Percentiles rank a stretch among this genome's conserved stretches.
Evolutionary conservation across 768 basidiomycete genomes (phyloP).

Genomic region (Fomitopsis serialis): DNA sequence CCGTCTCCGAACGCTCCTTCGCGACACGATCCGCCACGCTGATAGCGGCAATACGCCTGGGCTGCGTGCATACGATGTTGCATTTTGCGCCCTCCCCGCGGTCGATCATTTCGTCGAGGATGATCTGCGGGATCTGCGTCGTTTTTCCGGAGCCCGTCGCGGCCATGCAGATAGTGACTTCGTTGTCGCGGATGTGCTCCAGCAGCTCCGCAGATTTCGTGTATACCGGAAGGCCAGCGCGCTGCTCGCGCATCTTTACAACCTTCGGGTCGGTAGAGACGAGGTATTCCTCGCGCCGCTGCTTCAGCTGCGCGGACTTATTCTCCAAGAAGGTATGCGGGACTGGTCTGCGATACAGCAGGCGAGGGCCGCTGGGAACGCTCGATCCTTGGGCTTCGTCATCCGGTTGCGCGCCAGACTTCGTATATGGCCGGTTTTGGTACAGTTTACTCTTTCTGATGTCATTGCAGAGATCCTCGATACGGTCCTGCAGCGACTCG

Average conservation of each 20-base stretch:
- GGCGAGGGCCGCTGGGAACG: conserved; percentile 2
- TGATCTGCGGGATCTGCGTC: conserved; percentile 89
- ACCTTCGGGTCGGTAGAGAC: conserved; percentile 41
- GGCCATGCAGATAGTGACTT: conserved; percentile 87
- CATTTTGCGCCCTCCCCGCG: conserved; percentile 76
- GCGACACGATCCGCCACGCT: conserved; percentile 89
- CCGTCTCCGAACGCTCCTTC: conserved; percentile 71
- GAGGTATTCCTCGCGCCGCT: conserved; percentile 55
- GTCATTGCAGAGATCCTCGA: conserved; percentile 66
- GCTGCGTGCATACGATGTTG: conserved; percentile 92
- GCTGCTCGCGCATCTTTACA: conserved; percentile 61
- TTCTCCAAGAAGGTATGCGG: conserved; percentile 25
- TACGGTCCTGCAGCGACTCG: conserved; percentile 56
- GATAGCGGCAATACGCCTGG: conserved; percentile 85
- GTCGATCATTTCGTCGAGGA: conserved; percentile 79
- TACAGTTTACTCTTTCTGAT: conserved; percentile 62
- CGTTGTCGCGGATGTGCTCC: conserved; percentile 63
- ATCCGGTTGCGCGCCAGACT: neutral
- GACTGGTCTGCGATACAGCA: conserved; percentile 23
- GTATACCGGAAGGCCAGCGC: conserved; percentile 71
- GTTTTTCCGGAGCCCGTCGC: conserved; percentile 92
- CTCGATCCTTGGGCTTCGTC: conserved; percentile 1
- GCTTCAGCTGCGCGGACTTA: conserved; percentile 56
- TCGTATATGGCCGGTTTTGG: conserved; percentile 49
- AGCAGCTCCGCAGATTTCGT: conserved; percentile 63